Conservation (phyloP, 2,329 filamentous ascomycete genomes). For the Talaromyces sp. region DNA sequence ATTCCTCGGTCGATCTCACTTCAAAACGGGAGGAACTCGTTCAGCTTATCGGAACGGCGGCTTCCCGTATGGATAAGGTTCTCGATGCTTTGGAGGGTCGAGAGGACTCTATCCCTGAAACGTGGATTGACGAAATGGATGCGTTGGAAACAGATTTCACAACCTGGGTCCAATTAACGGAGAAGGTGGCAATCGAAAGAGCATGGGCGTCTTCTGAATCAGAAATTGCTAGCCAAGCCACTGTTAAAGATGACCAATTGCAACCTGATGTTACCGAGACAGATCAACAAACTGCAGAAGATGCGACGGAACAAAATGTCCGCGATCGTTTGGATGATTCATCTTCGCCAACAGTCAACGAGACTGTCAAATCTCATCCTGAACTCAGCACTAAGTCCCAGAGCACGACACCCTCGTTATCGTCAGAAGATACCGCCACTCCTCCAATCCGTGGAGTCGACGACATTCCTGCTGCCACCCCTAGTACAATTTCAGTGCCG, state of each 20-base stretch:
- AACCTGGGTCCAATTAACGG: slow-evolving; percentile 74
- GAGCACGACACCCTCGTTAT: neutral
- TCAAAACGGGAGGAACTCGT: slow-evolving; percentile 54
- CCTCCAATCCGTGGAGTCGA: neutral
- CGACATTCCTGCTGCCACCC: neutral
- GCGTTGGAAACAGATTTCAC: slow-evolving; percentile 69
- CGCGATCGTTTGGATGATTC: neutral
- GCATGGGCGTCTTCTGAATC: slow-evolving; percentile 42
- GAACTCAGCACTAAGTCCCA: neutral
- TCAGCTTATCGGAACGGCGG: slow-evolving; percentile 63
- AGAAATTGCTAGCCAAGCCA: neutral
- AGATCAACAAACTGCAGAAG: neutral
- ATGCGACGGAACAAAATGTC: slow-evolving; percentile 13
- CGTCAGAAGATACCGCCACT: neutral
- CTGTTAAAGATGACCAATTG: neutral
- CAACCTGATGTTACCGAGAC: neutral
- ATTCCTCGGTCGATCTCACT: slow-evolving; percentile 37
- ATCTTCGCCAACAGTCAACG: neutral
- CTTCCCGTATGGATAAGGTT: slow-evolving; percentile 72
- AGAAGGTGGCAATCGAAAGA: slow-evolving; percentile 65
- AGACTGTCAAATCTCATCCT: neutral
- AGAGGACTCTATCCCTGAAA: slow-evolving; percentile 75
- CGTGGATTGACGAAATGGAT: slow-evolving; percentile 86
- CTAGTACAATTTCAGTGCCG: neutral
- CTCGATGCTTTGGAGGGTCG: slow-evolving; percentile 80